A percentile compares a stretch with the other conserved stretches of the same genome.
Evolutionary conservation across 257 asterid species (phyloP).

Genomic region (Eustoma russellianum): DNA sequence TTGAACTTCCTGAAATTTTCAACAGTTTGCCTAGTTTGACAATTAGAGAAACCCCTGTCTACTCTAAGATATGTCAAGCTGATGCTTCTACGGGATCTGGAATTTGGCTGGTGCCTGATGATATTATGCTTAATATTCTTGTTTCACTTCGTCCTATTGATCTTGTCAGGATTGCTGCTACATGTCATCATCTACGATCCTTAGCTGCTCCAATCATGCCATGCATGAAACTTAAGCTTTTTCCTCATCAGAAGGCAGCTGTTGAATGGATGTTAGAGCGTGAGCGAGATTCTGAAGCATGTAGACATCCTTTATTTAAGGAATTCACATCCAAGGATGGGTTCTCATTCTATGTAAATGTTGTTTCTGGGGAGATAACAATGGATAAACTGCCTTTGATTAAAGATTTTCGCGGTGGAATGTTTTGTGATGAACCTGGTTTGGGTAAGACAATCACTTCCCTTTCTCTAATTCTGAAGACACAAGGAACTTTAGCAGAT

Average conservation of each 20-base stretch:
- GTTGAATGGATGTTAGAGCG: slow-evolving; percentile 95
- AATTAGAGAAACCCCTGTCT: slow-evolving; percentile 32
- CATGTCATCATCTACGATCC: slow-evolving; percentile 66
- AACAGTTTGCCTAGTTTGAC: slow-evolving; percentile 63
- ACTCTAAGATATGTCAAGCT: slow-evolving; percentile 45
- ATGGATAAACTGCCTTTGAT: slow-evolving; percentile 43
- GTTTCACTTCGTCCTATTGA: slow-evolving; percentile 50
- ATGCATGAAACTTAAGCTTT: slow-evolving; percentile 86
- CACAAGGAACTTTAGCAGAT: slow-evolving; percentile 75
- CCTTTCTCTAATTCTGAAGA: slow-evolving; percentile 77
- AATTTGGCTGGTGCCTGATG: slow-evolving; percentile 66
- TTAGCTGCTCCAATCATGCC: slow-evolving; percentile 87
- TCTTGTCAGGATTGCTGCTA: slow-evolving; percentile 59
- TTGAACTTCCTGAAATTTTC: slow-evolving; percentile 90
- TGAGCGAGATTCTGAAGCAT: slow-evolving; percentile 48
- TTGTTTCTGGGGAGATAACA: slow-evolving; percentile 68
- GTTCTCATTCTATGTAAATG: slow-evolving; percentile 49
- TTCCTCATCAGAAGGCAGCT: slow-evolving; percentile 94
- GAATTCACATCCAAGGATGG: slow-evolving; percentile 65
- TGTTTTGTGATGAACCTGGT: slow-evolving; percentile 99
- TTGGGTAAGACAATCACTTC: slow-evolving; percentile 95
- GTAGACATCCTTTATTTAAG: slow-evolving; percentile 69
- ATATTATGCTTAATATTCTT: slow-evolving; percentile 56
- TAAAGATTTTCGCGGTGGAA: slow-evolving; percentile 81
- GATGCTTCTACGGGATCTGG: slow-evolving; percentile 43